Conservation (phyloP, 768 basidiomycete species). For the Cystobasidiopsis lactophilus region DNA sequence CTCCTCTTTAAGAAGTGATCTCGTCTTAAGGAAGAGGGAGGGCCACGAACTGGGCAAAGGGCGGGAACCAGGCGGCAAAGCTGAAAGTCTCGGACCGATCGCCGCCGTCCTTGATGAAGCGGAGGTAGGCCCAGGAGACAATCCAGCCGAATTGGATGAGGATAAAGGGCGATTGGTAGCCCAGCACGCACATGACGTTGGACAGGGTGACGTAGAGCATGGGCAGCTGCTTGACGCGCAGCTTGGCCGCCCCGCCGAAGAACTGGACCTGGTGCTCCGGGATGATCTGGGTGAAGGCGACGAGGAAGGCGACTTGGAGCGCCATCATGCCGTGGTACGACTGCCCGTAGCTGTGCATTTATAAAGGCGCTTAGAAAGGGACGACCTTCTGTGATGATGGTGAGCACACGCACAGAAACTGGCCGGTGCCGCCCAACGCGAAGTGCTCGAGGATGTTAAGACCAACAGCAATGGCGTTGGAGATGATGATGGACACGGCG, state of each 20-base stretch:
- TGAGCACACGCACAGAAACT: slow-evolving; percentile 15
- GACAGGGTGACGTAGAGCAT: slow-evolving; percentile 84
- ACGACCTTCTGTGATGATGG: neutral
- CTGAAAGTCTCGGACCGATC: slow-evolving; percentile 93
- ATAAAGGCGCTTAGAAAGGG: neutral
- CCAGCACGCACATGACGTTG: slow-evolving; percentile 56
- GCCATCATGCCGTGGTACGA: slow-evolving; percentile 82
- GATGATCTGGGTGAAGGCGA: slow-evolving; percentile 92
- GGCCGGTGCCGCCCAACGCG: slow-evolving; percentile 12
- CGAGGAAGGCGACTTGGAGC: slow-evolving; percentile 64
- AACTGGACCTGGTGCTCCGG: slow-evolving; percentile 95
- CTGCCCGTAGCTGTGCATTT: slow-evolving; percentile 47
- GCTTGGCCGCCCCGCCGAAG: slow-evolving; percentile 48
- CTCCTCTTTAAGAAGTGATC: neutral
- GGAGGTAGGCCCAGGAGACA: slow-evolving; percentile 78
- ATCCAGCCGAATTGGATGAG: slow-evolving; percentile 99
- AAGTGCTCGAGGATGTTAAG: slow-evolving; percentile 60
- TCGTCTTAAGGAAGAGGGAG: neutral
- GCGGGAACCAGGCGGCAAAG: slow-evolving; percentile 89
- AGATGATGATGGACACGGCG: slow-evolving; percentile 46
- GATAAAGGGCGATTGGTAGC: slow-evolving; percentile 73
- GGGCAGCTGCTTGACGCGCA: slow-evolving; percentile 81
- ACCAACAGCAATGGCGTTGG: slow-evolving; percentile 70
- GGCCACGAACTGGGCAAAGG: slow-evolving; percentile 66
- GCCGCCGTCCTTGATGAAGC: slow-evolving; percentile 92